Conservation (phyloP, 2,329 filamentous ascomycete species). For the Graphilbum sp. region DNA sequence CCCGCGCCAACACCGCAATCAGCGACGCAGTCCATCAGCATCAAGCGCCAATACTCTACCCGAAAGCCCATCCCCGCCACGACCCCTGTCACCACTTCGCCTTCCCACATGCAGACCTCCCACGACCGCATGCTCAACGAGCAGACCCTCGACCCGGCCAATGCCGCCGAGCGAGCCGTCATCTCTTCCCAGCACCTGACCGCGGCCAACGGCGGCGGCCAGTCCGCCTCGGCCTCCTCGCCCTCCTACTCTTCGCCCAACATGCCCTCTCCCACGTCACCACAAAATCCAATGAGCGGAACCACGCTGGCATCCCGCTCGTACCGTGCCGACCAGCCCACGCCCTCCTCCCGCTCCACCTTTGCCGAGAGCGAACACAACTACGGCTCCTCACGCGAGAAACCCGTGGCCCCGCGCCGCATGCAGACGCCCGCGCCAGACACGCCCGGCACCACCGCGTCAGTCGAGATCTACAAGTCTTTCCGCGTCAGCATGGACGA, state of each 20-base stretch:
- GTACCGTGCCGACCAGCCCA: constrained; percentile 40
- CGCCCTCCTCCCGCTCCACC: constrained; percentile 34
- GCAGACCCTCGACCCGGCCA: constrained; percentile 51
- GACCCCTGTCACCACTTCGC: constrained; percentile 60
- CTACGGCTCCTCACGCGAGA: constrained; percentile 20
- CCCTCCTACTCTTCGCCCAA: constrained; percentile 47
- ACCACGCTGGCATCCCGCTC: constrained; percentile 42
- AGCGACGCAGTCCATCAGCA: constrained; percentile 31
- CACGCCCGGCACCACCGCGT: constrained; percentile 39
- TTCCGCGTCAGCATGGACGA: constrained; percentile 98
- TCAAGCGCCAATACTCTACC: constrained; percentile 60
- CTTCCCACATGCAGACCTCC: constrained; percentile 52
- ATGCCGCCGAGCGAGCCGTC: constrained; percentile 49
- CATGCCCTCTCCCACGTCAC: constrained; percentile 54
- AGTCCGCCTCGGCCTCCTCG: constrained; percentile 27
- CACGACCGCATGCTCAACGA: constrained; percentile 50
- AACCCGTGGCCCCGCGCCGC: constrained; percentile 32
- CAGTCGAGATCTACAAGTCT: constrained; percentile 95
- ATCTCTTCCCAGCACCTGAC: constrained; percentile 53
- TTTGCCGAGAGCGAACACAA: constrained; percentile 34
- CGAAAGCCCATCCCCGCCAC: constrained; percentile 52
- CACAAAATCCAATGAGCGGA: constrained; percentile 34
- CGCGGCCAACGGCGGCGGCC: constrained; percentile 50
- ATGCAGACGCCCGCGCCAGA: constrained; percentile 47
- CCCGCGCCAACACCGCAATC: constrained; percentile 19